Base-by-base conservation (phyloP, 2,329 filamentous ascomycete genomes). In the Ascochyta pisi region DNA sequence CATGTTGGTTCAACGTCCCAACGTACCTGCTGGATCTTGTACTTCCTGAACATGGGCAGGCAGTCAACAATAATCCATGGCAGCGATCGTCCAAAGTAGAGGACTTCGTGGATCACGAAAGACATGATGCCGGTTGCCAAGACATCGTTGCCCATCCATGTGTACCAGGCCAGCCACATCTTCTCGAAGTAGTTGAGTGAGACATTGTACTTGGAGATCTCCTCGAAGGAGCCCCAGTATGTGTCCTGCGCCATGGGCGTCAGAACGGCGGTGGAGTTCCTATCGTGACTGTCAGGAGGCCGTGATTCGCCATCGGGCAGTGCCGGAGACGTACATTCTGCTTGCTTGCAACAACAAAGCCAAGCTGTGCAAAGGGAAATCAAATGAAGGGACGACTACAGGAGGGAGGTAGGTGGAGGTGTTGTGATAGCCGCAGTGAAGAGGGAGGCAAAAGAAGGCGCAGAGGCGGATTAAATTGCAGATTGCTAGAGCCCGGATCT, bases 81-180 rank as follows among this genome's bases (percentile, higher is more conserved):
- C 57, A 98, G 74, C 57, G 84, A 90, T 65, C 95, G 88, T 68
- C 95, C 95, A 73, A 98, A 99, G 83, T 99, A 99, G 70, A 99
- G 85, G 37, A 87, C 51, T 79, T 99, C 95, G 82, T 99, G 95
- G 86, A 98, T 91, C 66, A 89, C 79, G 77, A 99, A 99, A 70
- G 92, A 96, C 90, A 98, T 89, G 81, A 99, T 95, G 58, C 95
- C 95, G 3, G 95, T 99, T 57, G 95, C 95, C 60, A 99, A 87
- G 50, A 90, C 89, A 79, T 99, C 95, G 77, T 99, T 99, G 77
- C 96, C 91, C 89, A 98, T 96, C 84, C 88, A 99, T 15, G 94
- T 86, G 77, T 99, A 99, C 94, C 92, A 98, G 37, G 92, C 88
- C 45, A 91, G 89, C 95, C 95, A 99, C 65, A 96, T 83, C 73